Base-by-base conservation (phyloP, 371 early-diverging fungal species). In the Mortierella sp. region DNA sequence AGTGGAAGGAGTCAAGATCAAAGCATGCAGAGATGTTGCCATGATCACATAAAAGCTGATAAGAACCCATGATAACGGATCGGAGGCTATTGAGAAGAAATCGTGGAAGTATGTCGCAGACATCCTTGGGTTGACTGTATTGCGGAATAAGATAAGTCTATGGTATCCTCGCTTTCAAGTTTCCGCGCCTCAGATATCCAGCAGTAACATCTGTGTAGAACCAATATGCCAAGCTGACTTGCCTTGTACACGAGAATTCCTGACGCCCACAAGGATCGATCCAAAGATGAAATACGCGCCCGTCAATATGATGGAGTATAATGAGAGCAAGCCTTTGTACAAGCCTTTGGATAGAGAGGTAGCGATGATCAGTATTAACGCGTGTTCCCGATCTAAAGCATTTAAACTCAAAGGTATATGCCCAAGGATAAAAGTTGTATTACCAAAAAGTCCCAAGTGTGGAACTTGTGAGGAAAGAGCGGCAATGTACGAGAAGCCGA, bases 161-260 rank as follows among this genome's bases (percentile, higher is more conserved):
- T 28, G 30, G 30, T 35, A 49, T 32, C 28, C 1, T 60, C 24
- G 26, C 20, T 24, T 40, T 40, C 35, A 35, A 18, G 16, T 32
- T 14, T n/a, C 35, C 32, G 3, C 22, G 39, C 10, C 37, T 12
- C n/a, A 16, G 20, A 26, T 30, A 5, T 14, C 55, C 61, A 35
- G 12, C 1, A 3, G 61, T 20, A 18, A 14, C 5, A 2, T 28
- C 24, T 24, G 51, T n/a, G n/a, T 10, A 8, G 14, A 28, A 10
- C 28, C 12, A 55, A 4, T 12, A 18, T 45, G 30, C 16, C 30
- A 55, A 30, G 24, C 24, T 14, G 58, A 55, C 58, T 66, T 45
- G 63, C 75, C 75, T 72, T 72, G 51, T 35, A 81, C 81, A n/a
- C 69, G 66, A 26, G 72, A 66, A 60, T 81, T 81, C 63, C 81